These are phyloP conservation scores for Trypanosoma boissoni DNA, from an alignment of 208 protist genomes.

Conservation along the genomic window DNA sequence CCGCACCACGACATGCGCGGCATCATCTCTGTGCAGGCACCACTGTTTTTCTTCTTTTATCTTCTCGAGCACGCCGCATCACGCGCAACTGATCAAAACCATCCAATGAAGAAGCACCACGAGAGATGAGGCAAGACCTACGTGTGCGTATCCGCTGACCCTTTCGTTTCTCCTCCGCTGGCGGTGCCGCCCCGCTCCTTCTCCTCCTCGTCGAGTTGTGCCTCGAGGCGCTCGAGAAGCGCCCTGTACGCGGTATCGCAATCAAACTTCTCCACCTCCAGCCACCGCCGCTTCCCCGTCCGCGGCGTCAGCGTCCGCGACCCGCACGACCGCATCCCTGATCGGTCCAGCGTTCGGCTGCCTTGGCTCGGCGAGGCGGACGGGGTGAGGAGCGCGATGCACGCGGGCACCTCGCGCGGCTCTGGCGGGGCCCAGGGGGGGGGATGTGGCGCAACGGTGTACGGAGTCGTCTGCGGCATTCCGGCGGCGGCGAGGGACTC, in stretches of 20 bases:
- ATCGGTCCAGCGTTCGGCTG: too few relatives aligned
- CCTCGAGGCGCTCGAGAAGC: conserved; percentile 24
- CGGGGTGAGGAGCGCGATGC: neutral
- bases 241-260: conserved; percentile 27
- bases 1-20: too few relatives aligned
- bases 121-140: too few relatives aligned
- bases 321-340: neutral
- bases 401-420: neutral
- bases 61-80: too few relatives aligned
- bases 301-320: neutral
- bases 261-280: conserved; percentile 12
- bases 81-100: too few relatives aligned
- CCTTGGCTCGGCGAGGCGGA: neutral
- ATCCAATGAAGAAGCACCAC: conserved; percentile 10
- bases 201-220: conserved; percentile 15
- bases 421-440: conserved; percentile 6
- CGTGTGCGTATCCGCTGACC: neutral
- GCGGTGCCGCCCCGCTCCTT: neutral
- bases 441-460: conserved; percentile 10
- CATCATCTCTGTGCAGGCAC: too few relatives aligned
- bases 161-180: conserved; percentile 3
- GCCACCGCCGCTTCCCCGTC: neutral
- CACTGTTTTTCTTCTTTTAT: too few relatives aligned
- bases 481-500: conserved; percentile 13
- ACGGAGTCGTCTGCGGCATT: conserved; percentile 25